phyloP scores from a whole-genome alignment of 345 rosid species.

The Aegle marmelos region DNA sequence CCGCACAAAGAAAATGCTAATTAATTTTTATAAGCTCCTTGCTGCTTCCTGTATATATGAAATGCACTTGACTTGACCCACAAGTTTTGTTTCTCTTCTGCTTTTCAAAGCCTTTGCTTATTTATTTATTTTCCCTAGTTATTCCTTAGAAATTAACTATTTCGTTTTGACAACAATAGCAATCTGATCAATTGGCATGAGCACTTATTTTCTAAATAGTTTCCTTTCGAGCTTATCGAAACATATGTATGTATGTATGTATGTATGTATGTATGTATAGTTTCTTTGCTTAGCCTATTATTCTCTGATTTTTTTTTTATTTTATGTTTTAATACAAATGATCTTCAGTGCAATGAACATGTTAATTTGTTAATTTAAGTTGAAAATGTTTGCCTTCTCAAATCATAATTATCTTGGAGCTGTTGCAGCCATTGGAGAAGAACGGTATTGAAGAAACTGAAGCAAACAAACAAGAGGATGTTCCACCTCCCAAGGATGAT shows the following conservation, averaged over 20 bases:
- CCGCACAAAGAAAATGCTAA: background rate
- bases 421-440: conserved; percentile 24
- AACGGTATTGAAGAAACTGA: conserved; percentile 20
- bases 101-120: too few relatives aligned
- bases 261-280: too few relatives aligned
- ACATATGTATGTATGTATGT: too few relatives aligned
- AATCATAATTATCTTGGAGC: background rate
- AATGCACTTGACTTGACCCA: background rate
- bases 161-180: background rate
- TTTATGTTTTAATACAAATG: background rate
- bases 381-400: background rate
- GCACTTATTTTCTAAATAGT: background rate
- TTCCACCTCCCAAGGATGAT: conserved; percentile 11
- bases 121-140: too few relatives aligned
- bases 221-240: background rate
- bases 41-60: background rate
- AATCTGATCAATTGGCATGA: background rate
- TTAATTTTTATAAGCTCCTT: background rate
- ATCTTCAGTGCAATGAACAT: background rate
- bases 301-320: background rate
- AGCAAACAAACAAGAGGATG: conserved; percentile 15
- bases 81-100: background rate
- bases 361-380: background rate
- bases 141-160: background rate
- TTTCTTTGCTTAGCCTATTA: background rate